Percentiles rank a stretch among this genome's conserved stretches.
Conservation (phyloP, 352 stramenopile species). For the Globisporangium abappressorium region DNA sequence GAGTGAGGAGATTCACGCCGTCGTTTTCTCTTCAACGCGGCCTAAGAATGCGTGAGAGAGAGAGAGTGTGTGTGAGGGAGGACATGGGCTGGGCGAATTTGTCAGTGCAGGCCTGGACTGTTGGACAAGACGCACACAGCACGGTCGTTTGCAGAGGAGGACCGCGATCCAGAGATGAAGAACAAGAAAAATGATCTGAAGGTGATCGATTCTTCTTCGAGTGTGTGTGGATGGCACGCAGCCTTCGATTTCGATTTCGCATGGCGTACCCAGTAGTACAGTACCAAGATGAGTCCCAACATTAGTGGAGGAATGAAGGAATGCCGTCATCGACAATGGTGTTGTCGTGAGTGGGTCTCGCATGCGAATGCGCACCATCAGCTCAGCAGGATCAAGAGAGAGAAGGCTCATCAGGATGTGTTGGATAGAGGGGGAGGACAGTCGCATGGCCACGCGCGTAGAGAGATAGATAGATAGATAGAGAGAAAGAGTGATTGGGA, state of each 20-base stretch:
- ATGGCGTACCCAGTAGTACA: neutral
- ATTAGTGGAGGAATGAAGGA: neutral
- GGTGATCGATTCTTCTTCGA: neutral
- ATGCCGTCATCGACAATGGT: neutral
- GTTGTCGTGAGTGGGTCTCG: neutral
- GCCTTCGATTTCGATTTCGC: neutral
- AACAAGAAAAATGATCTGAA: neutral
- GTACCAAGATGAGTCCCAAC: neutral
- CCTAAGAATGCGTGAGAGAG: neutral
- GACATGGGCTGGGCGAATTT: neutral
- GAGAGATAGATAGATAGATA: neutral
- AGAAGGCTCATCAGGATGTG: conserved; percentile 6
- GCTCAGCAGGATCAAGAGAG: neutral
- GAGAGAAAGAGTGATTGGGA: neutral
- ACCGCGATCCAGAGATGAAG: neutral
- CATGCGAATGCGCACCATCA: neutral
- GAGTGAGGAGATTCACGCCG: neutral
- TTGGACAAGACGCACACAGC: neutral
- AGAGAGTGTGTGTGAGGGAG: neutral
- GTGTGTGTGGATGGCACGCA: neutral
- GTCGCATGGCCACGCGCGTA: neutral
- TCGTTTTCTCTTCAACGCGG: neutral
- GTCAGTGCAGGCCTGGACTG: neutral
- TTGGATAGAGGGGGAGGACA: neutral
- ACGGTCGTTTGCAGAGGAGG: neutral